phyloP scores from a whole-genome alignment of 345 rosid species.

The Citrus unshiu region DNA sequence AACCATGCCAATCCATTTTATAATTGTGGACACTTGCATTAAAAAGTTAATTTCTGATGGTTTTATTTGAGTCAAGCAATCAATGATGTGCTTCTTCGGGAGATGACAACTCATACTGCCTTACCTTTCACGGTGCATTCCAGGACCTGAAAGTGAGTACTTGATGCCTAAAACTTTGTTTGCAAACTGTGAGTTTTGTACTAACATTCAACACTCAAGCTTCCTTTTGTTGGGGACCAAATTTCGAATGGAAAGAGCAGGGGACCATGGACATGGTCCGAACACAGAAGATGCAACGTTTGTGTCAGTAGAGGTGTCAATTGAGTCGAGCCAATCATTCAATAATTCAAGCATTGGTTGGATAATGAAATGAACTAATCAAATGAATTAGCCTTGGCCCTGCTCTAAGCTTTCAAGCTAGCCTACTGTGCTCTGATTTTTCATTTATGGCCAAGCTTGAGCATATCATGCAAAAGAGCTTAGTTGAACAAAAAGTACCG shows the following conservation, averaged over 20 bases:
- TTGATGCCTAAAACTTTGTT: too few species aligned
- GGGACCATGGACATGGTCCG: slow-evolving; percentile 12
- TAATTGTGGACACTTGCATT: too few species aligned
- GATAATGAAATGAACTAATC: background rate
- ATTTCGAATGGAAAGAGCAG: background rate
- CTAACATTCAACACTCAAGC: background rate
- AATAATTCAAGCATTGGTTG: background rate
- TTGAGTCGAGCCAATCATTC: background rate
- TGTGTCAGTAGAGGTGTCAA: background rate
- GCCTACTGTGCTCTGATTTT: background rate
- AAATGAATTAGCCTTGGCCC: background rate
- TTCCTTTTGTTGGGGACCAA: slow-evolving; percentile 9
- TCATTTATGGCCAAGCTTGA: too few species aligned
- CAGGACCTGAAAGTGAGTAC: too few species aligned
- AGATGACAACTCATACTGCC: too few species aligned
- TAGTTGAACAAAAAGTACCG: background rate
- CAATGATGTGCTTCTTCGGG: too few species aligned
- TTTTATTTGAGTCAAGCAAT: too few species aligned
- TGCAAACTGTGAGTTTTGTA: too few species aligned
- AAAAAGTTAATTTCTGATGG: too few species aligned
- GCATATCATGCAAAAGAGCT: background rate
- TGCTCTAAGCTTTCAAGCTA: background rate
- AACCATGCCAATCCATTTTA: too few species aligned
- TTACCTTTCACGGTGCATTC: too few species aligned
- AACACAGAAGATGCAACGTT: background rate